These are phyloP conservation scores for Corchorus capsularis DNA, from an alignment of 345 rosid genomes.

Conservation along the genomic window DNA sequence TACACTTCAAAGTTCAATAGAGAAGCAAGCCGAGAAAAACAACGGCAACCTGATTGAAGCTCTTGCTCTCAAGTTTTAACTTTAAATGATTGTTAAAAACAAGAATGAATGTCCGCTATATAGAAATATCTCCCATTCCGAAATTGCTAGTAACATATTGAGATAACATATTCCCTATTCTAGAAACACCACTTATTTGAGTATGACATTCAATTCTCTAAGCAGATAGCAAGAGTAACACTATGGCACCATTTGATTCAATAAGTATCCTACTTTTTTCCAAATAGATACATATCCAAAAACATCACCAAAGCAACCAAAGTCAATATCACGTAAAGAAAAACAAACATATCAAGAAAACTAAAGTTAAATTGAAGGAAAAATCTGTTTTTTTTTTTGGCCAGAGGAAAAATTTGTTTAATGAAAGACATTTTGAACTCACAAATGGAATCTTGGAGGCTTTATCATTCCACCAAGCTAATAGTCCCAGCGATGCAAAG, in stretches of 20 bases:
- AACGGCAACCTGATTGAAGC: not conserved
- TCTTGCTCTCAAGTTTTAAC: not conserved
- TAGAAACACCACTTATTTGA: not conserved
- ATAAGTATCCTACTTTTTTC: not conserved
- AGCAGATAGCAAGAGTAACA: conserved; percentile 1
- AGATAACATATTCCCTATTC: not conserved
- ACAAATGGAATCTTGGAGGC: conserved; percentile 88
- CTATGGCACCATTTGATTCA: not conserved
- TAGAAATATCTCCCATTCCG: not conserved
- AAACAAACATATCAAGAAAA: not conserved
- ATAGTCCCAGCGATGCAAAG: conserved; percentile 68
- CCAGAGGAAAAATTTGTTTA: not conserved
- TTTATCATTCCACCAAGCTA: conserved; percentile 87
- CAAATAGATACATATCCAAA: not conserved
- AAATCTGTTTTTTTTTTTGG: not conserved
- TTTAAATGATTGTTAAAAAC: not conserved
- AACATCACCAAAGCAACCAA: not conserved
- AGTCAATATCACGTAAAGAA: not conserved
- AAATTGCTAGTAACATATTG: not conserved
- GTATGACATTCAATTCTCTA: not conserved
- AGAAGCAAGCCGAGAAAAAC: not conserved
- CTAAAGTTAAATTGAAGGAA: not conserved
- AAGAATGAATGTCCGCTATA: not conserved
- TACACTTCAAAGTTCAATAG: not conserved
- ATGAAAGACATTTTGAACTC: conserved; percentile 34